A percentile compares a stretch with the other conserved stretches of the same genome.
phyloP scores from a whole-genome alignment of 2,329 filamentous ascomycete genomes.

The Xylariales sp. region DNA sequence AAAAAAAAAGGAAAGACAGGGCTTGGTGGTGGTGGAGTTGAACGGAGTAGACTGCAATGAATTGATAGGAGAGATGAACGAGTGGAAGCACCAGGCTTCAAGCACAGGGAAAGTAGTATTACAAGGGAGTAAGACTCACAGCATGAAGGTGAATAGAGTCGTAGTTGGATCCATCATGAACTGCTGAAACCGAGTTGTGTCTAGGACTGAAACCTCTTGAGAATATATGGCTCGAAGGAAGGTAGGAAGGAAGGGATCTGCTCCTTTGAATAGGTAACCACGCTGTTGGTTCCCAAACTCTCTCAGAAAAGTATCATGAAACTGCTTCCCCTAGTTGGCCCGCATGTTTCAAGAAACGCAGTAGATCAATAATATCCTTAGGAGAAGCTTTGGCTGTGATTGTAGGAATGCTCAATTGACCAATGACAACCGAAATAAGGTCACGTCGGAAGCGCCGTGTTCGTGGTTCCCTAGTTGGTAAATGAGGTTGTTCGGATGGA shows the following conservation, averaged over 20 bases:
- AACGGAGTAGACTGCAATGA: slow-evolving; percentile 3
- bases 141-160: slow-evolving; percentile 64
- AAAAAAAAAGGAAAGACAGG: slow-evolving; percentile 8
- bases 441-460: too few species aligned
- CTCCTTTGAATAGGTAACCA: slow-evolving; percentile 12
- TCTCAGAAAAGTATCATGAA: slow-evolving; percentile 16
- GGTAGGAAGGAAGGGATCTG: neutral
- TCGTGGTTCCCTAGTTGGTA: too few species aligned
- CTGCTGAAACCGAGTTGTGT: neutral
- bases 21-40: too few species aligned
- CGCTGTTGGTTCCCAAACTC: slow-evolving; percentile 11
- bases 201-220: slow-evolving; percentile 8
- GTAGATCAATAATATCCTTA: slow-evolving; percentile 12
- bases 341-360: slow-evolving; percentile 26
- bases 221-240: slow-evolving; percentile 11
- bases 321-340: slow-evolving; percentile 11
- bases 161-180: slow-evolving; percentile 54
- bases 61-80: slow-evolving; percentile 16
- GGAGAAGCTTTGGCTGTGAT: neutral
- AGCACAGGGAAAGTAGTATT: slow-evolving; percentile 18
- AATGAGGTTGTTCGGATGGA: neutral
- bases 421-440: too few species aligned
- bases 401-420: neutral
- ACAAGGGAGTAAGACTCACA: slow-evolving; percentile 57
- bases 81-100: slow-evolving; percentile 11